Evolutionary conservation across 2,329 filamentous ascomycete genomes (phyloP), one percentile per base, ranked within the genome.

Genomic region (Epichloe bromicola): DNA sequence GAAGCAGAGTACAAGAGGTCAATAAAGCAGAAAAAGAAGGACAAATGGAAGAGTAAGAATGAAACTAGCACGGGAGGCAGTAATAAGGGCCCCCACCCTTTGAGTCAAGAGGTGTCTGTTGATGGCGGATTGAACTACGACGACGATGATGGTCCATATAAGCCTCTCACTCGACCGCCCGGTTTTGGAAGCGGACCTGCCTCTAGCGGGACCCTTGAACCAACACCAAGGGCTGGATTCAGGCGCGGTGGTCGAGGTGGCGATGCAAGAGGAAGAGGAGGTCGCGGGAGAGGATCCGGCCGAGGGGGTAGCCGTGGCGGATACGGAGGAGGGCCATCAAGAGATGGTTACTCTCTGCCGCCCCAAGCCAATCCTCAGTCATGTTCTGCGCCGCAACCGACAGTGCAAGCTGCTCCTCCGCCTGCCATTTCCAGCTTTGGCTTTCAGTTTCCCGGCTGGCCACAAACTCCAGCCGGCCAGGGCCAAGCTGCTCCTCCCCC

Each of bases 1-100:
- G 93, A 98, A 67, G 85, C 85, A 7, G 87, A 89, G 59, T 81
- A 88, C 63, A 94, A 85, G 70, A 72, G 78, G 51, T 75, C 76
- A 53, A 60, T 80, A 49, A 89, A 89, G 67, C 76, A 82, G 55
- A 84, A 84, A 67, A 80, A 77, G 59, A 79, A 74, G 61, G 72
- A 72, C 33, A 67, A 65, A 54, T 65, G 61, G 61, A 72, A 70
- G 54, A 70, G 67, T 49, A 74, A 66, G 54, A 68, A 66, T 42
- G 69, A 66, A 34, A 65, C 63, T 19, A 68, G 68, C 20, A 64
- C 66, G 46, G 53, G 61, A 53, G 63, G 57, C 23, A 62, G 62
- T 54, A 59, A 62, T 54, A 61, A 65, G 57, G 62, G 68, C 50
- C 65, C 69, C 30, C 69, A 71, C 53, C 66, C 69, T 10, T 52